phyloP scores from a whole-genome alignment of 352 stramenopile species.

The Aphanomyces cochlioides region DNA sequence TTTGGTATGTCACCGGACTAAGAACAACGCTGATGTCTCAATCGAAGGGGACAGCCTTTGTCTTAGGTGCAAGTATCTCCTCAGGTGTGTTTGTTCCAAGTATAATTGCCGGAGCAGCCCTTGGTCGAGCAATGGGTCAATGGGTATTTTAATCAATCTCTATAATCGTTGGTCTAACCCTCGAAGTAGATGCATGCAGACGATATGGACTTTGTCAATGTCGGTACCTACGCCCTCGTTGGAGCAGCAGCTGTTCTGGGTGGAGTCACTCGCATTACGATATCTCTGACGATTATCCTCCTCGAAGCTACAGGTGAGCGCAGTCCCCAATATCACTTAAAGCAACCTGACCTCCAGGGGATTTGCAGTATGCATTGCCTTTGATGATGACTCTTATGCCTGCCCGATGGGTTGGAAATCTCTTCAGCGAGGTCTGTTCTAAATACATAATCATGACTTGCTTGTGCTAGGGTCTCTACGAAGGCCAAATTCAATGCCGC shows the following conservation, averaged over 20 bases:
- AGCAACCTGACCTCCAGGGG: background rate
- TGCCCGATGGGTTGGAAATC: constrained; percentile 86
- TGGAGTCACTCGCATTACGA: constrained; percentile 90
- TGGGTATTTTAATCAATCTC: background rate
- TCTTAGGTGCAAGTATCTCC: constrained; percentile 21
- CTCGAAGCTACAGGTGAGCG: constrained; percentile 86
- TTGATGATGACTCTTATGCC: constrained; percentile 91
- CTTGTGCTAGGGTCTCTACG: constrained; percentile 82
- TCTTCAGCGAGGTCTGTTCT: constrained; percentile 53
- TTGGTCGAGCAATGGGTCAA: constrained; percentile 7
- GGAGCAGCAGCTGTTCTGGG: constrained; percentile 82
- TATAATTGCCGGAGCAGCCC: constrained; percentile 18
- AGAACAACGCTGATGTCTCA: too few relatives aligned
- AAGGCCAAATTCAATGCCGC: constrained; percentile 82
- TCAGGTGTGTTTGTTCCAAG: constrained; percentile 24
- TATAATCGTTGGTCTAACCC: background rate
- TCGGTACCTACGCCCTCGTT: constrained; percentile 85
- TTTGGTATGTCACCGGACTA: background rate
- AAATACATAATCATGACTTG: background rate
- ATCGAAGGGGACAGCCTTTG: constrained; percentile 12
- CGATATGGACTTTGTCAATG: constrained; percentile 16
- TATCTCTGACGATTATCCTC: constrained; percentile 90
- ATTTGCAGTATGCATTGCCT: constrained; percentile 73
- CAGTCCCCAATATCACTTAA: too few relatives aligned
- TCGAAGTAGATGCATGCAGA: constrained; percentile 23